These are phyloP conservation scores for Carex scoparia DNA, from an alignment of 176 grass and related monocot genomes.

Conservation along the genomic window DNA sequence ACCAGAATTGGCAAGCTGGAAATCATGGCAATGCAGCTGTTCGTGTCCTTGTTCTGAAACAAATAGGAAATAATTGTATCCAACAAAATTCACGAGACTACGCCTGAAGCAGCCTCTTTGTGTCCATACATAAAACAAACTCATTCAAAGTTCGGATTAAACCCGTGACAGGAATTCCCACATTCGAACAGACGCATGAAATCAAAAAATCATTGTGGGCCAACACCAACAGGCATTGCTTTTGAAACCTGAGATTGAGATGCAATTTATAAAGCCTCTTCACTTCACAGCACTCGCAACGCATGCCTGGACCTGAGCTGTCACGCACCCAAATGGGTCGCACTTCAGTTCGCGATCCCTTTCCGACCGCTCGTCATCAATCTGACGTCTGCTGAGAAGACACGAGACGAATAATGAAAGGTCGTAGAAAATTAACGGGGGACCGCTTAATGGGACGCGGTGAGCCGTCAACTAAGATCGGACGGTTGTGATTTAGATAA, in stretches of 20 bases:
- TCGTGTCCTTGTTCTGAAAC: neutral
- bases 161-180: neutral
- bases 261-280: neutral
- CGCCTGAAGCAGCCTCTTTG: neutral
- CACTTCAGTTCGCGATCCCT: neutral
- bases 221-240: too few relatives aligned
- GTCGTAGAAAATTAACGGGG: neutral
- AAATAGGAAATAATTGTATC: neutral
- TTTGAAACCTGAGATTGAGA: neutral
- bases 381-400: neutral
- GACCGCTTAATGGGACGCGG: conserved; percentile 1
- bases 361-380: neutral
- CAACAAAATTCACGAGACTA: neutral
- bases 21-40: neutral
- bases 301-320: neutral
- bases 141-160: neutral
- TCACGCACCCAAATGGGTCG: neutral
- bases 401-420: neutral
- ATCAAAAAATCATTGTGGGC: neutral
- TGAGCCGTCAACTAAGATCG: neutral
- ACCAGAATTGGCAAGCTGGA: neutral
- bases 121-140: neutral
- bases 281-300: neutral
- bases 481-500: neutral
- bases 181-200: neutral